Base-by-base conservation (phyloP, 73 alveolate species). In the Diophrys sp. region DNA sequence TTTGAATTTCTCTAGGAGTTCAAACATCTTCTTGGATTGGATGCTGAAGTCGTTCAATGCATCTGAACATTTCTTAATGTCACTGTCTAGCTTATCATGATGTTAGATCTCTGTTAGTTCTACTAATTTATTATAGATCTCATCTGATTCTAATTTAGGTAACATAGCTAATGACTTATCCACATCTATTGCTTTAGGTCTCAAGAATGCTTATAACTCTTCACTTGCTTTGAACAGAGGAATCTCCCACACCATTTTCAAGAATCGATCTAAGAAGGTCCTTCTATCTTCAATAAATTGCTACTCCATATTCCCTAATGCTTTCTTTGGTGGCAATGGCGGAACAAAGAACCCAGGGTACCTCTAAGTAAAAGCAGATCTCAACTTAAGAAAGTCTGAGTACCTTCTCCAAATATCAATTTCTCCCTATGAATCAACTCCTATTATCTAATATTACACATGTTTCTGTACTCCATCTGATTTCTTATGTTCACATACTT, bases 331-430 rank as follows among this genome's bases (percentile, higher is more conserved):
- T 1, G 95, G 95, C 30, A 89, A 84, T 18, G 90, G 89, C n/a
- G 95, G 95, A 75, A 89, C 75, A 56, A 56, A 89, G 33, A 87
- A 78, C 29, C 95, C 95, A 30, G 90, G 95, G 85, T 78, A 89
- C 31, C 86, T 79, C 31, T 34, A 29, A 1, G 69, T 44, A 0
- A 89, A 78, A 0, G 73, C 74, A 14, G 34, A 29, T 70, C 95
- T 77, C 27, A 89, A 74, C 33, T 74, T 56, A 26, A 32, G 70
- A 78, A 89, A 89, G 44, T 89, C 95, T 44, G 78, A 75, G 67
- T 73, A 89, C 55, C 95, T 79, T 32, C 95, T 79, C 71, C 25
- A 30, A 0, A 84, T 78, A 31, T 84, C 90, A 73, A 89, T 53
- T 5, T 74, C 80, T 23, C 90, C 90, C 5, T 11, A 31, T n/a